Base-by-base conservation (phyloP, 805 yeast species). In the Saturnispora kantuleensis region DNA sequence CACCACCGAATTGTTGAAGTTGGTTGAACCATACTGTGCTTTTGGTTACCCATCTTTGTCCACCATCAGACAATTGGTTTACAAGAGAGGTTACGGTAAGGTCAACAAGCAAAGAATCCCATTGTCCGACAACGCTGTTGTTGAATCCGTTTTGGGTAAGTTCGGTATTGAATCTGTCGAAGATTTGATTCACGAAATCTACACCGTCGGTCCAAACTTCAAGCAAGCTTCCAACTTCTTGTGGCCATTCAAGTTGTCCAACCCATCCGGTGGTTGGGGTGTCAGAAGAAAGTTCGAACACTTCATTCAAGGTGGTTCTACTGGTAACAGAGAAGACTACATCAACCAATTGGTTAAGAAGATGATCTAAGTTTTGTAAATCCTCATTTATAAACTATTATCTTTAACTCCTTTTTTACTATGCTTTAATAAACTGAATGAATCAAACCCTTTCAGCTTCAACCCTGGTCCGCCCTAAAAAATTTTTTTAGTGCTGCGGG, bases 51-150 rank as follows among this genome's bases (percentile, higher is more conserved):
- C 96, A 76, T 80, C 84, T 62, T 78, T 84, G 69, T 73, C 95
- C 55, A 84, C 95, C 71, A 75, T 84, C 67, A 85, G 94, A 80
- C 82, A 86, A 73, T 84, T 87, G 71, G 71, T 86, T 60, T 87
- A 87, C 95, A 87, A 87, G 88, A 85, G 96, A 81, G 96, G 96
- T 74, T 80, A 70, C 90, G 96, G 95, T 78, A 87, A 87, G 84
- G 72, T 87, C 66, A 84, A 85, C 89, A 84, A 84, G 77, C 96
- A 87, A 77, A 87, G 96, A 84, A 75, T 86, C 62, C 77, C 94
- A 61, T 78, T 87, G 64, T 71, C 85, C 60, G 95, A 87, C 71
- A 87, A 87, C 78, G 63, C 87, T 55, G 77, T 86, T 74, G 75
- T 87, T 68, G 96, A 87, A 79, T 86, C 81, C 65, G 62, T 77